Percentiles rank a stretch among this genome's conserved stretches.
These are phyloP conservation scores for Perkinsus olseni DNA, from an alignment of 169 alveolate species.

Conservation along the genomic window DNA sequence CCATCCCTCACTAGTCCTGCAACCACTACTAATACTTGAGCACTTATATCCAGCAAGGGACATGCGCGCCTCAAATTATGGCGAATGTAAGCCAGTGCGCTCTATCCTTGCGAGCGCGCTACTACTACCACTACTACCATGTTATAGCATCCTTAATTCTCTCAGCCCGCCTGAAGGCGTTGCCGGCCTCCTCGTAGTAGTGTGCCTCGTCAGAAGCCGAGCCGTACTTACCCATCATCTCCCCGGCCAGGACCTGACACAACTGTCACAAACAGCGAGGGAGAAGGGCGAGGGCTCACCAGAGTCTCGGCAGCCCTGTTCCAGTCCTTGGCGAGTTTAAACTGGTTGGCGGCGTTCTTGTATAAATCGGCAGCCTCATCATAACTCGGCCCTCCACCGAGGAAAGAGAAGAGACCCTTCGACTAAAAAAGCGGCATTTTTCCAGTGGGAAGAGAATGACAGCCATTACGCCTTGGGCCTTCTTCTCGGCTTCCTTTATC, in stretches of 20 bases:
- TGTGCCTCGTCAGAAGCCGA: neutral
- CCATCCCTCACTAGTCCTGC: too few relatives aligned
- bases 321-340: slow-evolving; percentile 6
- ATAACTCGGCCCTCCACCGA: slow-evolving; percentile 2
- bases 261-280: neutral
- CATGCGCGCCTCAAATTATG: too few relatives aligned
- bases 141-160: neutral
- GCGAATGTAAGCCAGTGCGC: too few relatives aligned
- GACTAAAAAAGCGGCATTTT: neutral
- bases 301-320: neutral
- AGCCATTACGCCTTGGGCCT: neutral
- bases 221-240: neutral
- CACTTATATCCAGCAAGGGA: too few relatives aligned
- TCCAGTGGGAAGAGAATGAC: too few relatives aligned
- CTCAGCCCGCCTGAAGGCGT: neutral
- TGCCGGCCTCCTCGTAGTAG: neutral
- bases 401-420: neutral
- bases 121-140: neutral
- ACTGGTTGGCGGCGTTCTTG: slow-evolving; percentile 10
- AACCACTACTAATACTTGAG: too few relatives aligned
- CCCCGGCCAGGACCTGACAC: neutral
- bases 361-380: slow-evolving; percentile 11
- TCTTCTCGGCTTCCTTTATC: neutral
- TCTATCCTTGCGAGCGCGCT: neutral
- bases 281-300: neutral